Evolutionary conservation across 805 yeast genomes (phyloP), one percentile per base, ranked within the genome.

Genomic region (Starmera amethionina): DNA sequence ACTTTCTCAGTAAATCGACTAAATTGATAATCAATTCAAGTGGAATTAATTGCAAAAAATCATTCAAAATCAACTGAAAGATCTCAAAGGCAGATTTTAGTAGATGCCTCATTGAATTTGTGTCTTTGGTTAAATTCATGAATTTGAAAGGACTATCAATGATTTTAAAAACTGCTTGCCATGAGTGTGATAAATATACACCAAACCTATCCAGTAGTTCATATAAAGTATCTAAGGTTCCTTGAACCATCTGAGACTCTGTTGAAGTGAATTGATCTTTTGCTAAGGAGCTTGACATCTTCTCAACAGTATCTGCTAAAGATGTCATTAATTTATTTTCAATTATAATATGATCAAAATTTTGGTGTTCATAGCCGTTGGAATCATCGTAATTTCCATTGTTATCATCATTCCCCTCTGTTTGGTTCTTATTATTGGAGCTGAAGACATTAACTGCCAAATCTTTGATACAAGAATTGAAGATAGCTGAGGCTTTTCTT

Each of bases 191-290:
- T 38, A 80, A 65, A 7, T 67, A 61, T 30, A 71, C 69, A 1
- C 95, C 97, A 54, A 77, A 82, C 48, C 82, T 78, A 51, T 88
- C 94, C 29, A 90, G 67, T n/a, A 89, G 65, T 28, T 70, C 76
- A 52, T 79, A 82, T 39, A 90, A 57, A 0, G 86, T 80, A 27
- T 75, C 71, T 33, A 89, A 63, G 0, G 75, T 60, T 27, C 71
- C 71, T 14, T 82, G 68, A 44, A 81, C 76, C 44, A 87, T 75
- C 40, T 82, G 89, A 3, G 79, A 71, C 47, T 82, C 87, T 29
- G 78, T 72, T 46, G 75, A 75, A 41, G 74, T 62, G 1, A 74
- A 40, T 45, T 56, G 55, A 8, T 52, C 52, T 13, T 51, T 47
- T 0, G 54, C 41, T 4, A 51, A 50, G n/a, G 56, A 46, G 2